Percentiles rank a stretch among this genome's conserved stretches.
Conservation (phyloP, 148 eudicot species). For the Camellia lanceoleosa region DNA sequence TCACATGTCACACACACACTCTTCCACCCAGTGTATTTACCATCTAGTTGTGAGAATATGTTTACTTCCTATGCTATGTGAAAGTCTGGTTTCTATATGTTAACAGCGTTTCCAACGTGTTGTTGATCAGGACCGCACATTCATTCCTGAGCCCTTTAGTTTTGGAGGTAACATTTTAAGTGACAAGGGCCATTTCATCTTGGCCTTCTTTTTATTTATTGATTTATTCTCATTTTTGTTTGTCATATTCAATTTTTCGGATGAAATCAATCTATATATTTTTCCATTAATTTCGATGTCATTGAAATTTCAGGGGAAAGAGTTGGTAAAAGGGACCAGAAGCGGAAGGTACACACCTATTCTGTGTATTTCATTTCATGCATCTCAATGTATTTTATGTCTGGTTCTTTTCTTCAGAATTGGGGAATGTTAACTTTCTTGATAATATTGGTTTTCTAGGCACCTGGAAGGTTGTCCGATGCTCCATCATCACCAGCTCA, state of each 20-base stretch:
- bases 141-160: conserved; percentile 62
- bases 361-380: background rate
- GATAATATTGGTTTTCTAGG: conserved; percentile 37
- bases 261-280: conserved; percentile 4
- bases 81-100: conserved; percentile 18
- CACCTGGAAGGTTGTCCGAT: conserved; percentile 69
- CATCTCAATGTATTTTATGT: background rate
- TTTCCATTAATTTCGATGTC: background rate
- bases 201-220: background rate
- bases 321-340: conserved; percentile 83
- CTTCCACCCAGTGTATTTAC: background rate
- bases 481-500: conserved; percentile 87
- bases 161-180: conserved; percentile 61
- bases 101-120: conserved; percentile 59
- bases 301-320: conserved; percentile 62
- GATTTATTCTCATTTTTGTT: background rate
- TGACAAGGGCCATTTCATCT: background rate
- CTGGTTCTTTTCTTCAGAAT: background rate
- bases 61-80: background rate
- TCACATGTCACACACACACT: background rate
- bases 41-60: background rate
- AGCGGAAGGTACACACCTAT: conserved; percentile 56
- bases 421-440: background rate
- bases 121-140: conserved; percentile 76
- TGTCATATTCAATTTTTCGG: background rate